Evolutionary conservation across 257 asterid genomes (phyloP).

Genomic region (Nemophila menziesii): DNA sequence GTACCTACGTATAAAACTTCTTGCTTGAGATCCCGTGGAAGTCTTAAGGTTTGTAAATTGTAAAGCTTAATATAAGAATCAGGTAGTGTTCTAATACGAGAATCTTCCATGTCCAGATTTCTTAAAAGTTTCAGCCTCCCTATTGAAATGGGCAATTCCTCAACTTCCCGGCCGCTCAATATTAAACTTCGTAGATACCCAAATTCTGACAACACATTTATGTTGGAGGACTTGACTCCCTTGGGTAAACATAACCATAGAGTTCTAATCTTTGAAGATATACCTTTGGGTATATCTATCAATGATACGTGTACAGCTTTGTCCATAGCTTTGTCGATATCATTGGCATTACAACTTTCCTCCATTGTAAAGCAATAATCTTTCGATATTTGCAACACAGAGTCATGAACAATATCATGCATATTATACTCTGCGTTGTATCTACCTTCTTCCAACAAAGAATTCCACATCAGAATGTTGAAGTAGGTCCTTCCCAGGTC

Average conservation of each 20-base stretch:
- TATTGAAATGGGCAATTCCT: constrained; percentile 3
- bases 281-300: not conserved
- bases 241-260: not conserved
- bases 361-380: constrained; percentile 1
- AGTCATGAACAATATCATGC: too few relatives aligned
- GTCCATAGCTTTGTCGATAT: too few relatives aligned
- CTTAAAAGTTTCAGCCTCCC: constrained; percentile 10
- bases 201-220: constrained; percentile 2
- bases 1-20: constrained; percentile 6
- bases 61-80: constrained; percentile 11
- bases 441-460: not conserved
- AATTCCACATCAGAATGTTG: not conserved
- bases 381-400: not conserved
- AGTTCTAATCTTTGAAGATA: not conserved
- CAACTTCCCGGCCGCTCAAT: not conserved
- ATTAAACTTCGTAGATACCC: constrained; percentile 11
- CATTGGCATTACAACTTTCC: not conserved
- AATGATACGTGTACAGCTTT: constrained; percentile 1
- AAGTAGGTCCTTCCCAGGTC: constrained; percentile 1
- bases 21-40: not conserved
- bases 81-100: not conserved
- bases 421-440: not conserved
- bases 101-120: constrained; percentile 10
- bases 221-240: not conserved
- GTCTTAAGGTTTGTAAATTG: constrained; percentile 16